Base-by-base conservation (phyloP, 163 green algal species). In the Chlorella variabilis region DNA sequence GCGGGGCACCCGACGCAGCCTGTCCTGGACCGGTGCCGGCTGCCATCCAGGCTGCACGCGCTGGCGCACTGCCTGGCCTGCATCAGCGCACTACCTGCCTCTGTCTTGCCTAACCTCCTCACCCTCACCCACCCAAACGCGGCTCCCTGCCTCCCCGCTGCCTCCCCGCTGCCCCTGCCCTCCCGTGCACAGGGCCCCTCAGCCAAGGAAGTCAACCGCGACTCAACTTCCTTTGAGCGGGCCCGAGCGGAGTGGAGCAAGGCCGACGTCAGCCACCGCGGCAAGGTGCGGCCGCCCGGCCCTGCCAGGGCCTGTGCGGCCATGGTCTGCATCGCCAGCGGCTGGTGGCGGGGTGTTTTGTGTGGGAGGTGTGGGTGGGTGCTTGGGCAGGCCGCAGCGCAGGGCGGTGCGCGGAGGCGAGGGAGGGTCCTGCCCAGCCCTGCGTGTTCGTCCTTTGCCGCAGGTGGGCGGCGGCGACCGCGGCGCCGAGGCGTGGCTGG, bases 141-240 rank as follows among this genome's bases (percentile, higher is more conserved):
- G 18, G 20, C 38, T 42, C 39, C 9, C 8, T 38, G 66, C 39
- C 25, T 18, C 41, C 9, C 18, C 2, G 1, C 8, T 61, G 9
- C 5, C 41, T 25, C 41, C 42, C 25, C 27, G 2, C 9, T 61
- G 29, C n/a, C n/a, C n/a, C n/a, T n/a, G n/a, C n/a, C n/a, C n/a
- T n/a, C n/a, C n/a, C n/a, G n/a, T n/a, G n/a, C n/a, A n/a, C 70
- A 85, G 82, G 85, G 86, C 21, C 80, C 83, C 4, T 85, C 80
- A n/a, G 83, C 80, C 13, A 78, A 75, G 39, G 86, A 88, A 27
- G 45, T 65, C 1, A 77, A 79, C 45, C 63, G 83, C 2, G 88
- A 90, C 75, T 77, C 42, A 0, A 91, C 88, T 3, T 34, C 81
- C 13, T 91, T 91, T 71, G 88, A 91, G 74, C 54, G 71, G 15